Conservation (phyloP, 345 rosid genomes). For the Lepidium aucheri region DNA sequence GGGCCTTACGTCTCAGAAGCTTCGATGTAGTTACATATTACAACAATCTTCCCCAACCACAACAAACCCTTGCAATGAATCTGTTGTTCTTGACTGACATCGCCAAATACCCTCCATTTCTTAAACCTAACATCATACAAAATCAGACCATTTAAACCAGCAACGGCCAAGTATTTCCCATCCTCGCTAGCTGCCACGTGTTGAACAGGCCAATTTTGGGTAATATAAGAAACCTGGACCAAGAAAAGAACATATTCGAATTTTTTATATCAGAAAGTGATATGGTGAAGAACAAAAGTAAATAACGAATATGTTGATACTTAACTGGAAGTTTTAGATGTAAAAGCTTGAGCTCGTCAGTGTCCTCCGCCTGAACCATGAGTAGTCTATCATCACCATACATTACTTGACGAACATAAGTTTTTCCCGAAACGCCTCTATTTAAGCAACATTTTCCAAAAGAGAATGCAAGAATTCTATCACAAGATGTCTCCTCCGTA, state of each 20-base stretch:
- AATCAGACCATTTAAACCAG: constrained; percentile 90
- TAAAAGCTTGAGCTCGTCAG: constrained; percentile 78
- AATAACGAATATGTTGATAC: constrained; percentile 19
- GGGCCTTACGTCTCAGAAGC: constrained; percentile 67
- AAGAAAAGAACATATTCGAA: constrained; percentile 20
- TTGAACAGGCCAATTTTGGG: constrained; percentile 99
- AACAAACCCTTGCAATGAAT: constrained; percentile 90
- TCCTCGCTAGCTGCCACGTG: constrained; percentile 98
- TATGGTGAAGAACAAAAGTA: constrained; percentile 12
- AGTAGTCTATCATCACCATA: constrained; percentile 96
- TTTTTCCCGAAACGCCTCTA: constrained; percentile 92
- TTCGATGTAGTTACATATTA: constrained; percentile 81
- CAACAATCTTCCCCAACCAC: constrained; percentile 93
- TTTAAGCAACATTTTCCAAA: constrained; percentile 94
- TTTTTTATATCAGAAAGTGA: constrained; percentile 23
- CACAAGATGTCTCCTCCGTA: constrained; percentile 75
- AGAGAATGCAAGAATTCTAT: constrained; percentile 84
- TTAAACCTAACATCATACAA: constrained; percentile 74
- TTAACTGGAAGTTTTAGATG: constrained; percentile 93
- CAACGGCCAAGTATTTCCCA: constrained; percentile 90
- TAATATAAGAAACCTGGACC: constrained; percentile 72
- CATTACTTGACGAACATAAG: constrained; percentile 85
- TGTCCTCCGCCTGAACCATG: constrained; percentile 94
- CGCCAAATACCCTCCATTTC: constrained; percentile 96
- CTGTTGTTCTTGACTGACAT: constrained; percentile 89